Base-by-base conservation (phyloP, 805 yeast species). In the Maudiozyma serrabonitensis region DNA sequence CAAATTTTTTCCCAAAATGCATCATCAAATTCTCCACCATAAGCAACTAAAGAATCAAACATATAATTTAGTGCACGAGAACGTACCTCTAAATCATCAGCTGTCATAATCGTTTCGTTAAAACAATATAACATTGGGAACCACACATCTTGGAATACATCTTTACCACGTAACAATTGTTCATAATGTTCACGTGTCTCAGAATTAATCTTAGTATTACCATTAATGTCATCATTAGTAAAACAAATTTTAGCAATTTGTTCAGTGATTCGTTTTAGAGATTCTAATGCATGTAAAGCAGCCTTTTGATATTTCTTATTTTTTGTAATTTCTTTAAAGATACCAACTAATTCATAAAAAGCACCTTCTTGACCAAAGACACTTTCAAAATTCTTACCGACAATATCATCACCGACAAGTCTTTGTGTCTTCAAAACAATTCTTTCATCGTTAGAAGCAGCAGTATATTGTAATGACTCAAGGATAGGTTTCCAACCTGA, bases 401-500 rank as follows among this genome's bases (percentile, higher is more conserved):
- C 79, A 32, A 89, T 81, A 62, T 75, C 72, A 50, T 75, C 77
- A 42, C 63, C 54, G 4, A 83, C 79, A 61, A 84, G 73, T 28
- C 78, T 76, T 63, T 76, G 84, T 0, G 90, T 81, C 51, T 80
- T 80, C 41, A 69, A 61, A 0, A 87, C 90, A 52, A 85, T 70
- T 6, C 74, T 56, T 55, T 81, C 89, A 49, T 73, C 72, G 28
- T 70, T 68, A 19, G 68, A 62, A 45, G 69, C 71, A 3, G 95
- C 91, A 5, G 95, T 88, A 46, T 75, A 81, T 5, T 82, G 78
- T 54, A 91, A 77, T 1, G 87, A 84, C 25, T 81, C 84, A 59
- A 93, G 80, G 48, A 95, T 82, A 0, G 98, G 82, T 52, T 79
- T 79, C 99, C 99, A 93, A 43, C 99, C 99, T 18, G 97, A 89